phyloP scores from a whole-genome alignment of 495 filamentous ascomycete species.

The Rusavskia elegans region DNA sequence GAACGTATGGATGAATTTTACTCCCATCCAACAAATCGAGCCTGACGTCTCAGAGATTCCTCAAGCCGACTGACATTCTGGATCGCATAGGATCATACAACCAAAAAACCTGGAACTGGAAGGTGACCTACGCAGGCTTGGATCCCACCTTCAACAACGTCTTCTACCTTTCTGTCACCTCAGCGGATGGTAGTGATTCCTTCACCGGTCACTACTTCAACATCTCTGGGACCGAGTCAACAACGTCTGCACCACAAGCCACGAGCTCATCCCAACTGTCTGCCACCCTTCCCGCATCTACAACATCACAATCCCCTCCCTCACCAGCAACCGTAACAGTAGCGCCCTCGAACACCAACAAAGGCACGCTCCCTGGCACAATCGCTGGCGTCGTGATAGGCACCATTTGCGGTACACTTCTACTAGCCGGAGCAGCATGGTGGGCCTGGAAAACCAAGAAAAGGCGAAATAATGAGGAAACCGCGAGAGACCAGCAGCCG shows the following conservation, averaged over 20 bases:
- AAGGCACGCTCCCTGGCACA: background rate
- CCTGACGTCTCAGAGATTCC: background rate
- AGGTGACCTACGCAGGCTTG: background rate
- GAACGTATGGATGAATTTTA: background rate
- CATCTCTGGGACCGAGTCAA: background rate
- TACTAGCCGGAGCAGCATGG: background rate
- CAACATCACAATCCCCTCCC: background rate
- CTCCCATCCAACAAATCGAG: background rate
- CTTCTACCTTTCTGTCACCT: background rate
- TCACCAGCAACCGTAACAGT: background rate
- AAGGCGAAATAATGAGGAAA: background rate
- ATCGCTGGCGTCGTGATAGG: background rate
- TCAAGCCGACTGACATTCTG: background rate
- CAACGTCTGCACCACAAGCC: background rate
- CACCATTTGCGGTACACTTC: background rate
- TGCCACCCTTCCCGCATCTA: background rate
- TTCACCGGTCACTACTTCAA: background rate
- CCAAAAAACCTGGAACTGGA: background rate
- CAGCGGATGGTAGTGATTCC: background rate
- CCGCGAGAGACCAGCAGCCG: background rate
- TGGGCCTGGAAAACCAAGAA: background rate
- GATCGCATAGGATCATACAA: background rate
- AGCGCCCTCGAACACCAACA: background rate
- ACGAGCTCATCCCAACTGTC: background rate
- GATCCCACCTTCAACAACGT: background rate